phyloP scores from a whole-genome alignment of 805 yeast species.

The Ogataea parapolymorpha region DNA sequence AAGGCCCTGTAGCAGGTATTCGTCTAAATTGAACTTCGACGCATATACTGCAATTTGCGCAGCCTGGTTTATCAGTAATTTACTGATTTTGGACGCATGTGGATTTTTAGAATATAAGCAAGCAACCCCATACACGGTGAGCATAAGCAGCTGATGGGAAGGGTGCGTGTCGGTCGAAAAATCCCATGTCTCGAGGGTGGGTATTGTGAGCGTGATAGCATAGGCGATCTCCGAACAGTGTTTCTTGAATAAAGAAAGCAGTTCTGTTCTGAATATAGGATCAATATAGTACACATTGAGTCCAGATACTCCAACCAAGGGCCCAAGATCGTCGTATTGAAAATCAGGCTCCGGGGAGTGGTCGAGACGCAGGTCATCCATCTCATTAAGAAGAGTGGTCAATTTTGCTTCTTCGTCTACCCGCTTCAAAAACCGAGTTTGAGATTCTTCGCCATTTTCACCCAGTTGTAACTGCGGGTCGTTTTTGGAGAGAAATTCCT shows the following conservation, averaged over 20 bases:
- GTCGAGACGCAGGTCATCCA: not conserved
- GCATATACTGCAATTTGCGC: constrained; percentile 24
- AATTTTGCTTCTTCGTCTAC: constrained; percentile 4
- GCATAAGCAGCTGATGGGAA: constrained; percentile 26
- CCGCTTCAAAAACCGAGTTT: not conserved
- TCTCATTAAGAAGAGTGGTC: not conserved
- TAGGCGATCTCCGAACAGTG: constrained; percentile 14
- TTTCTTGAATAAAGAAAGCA: constrained; percentile 15
- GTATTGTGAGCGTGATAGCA: constrained; percentile 14
- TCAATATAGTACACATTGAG: constrained; percentile 16
- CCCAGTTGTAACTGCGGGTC: constrained; percentile 16
- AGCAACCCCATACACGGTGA: constrained; percentile 26
- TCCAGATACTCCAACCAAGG: constrained; percentile 7
- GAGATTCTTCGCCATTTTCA: not conserved
- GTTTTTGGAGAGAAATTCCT: constrained; percentile 23
- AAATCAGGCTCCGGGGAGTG: not conserved
- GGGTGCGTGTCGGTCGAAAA: constrained; percentile 18
- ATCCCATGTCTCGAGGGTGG: constrained; percentile 13
- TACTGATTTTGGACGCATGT: constrained; percentile 8
- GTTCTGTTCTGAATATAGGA: constrained; percentile 8
- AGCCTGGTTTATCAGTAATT: constrained; percentile 26
- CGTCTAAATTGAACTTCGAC: constrained; percentile 22
- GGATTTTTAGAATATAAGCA: constrained; percentile 23
- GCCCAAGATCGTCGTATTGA: constrained; percentile 12
- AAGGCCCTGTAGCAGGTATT: constrained; percentile 25